Conservation (phyloP, 139 green algal genomes). For the Chlamydomonas asymmetrica region DNA sequence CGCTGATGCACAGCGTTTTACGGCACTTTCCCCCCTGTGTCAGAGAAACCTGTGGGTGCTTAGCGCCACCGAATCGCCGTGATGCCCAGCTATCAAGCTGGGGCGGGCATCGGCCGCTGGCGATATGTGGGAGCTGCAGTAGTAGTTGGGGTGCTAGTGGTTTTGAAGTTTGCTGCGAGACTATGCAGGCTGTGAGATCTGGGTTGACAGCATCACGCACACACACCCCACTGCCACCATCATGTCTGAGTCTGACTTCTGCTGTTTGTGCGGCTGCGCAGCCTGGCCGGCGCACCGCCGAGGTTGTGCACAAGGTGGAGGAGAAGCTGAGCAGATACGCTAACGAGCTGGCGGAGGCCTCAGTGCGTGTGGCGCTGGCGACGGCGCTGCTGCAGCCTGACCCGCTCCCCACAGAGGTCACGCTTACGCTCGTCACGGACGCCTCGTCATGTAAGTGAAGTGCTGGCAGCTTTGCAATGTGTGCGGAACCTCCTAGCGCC, state of each 20-base stretch:
- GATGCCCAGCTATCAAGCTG: too few relatives aligned
- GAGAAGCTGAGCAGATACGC: conserved; percentile 23
- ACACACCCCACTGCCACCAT: too few relatives aligned
- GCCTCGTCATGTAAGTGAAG: conserved; percentile 20
- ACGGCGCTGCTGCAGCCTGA: conserved; percentile 27
- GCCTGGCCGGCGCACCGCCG: conserved; percentile 15
- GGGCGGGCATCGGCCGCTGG: too few relatives aligned
- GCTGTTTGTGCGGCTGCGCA: neutral
- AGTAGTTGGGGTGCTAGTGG: too few relatives aligned
- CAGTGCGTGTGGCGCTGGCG: conserved; percentile 3
- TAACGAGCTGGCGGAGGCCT: conserved; percentile 21
- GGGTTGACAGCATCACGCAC: too few relatives aligned
- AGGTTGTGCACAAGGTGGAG: conserved; percentile 20
- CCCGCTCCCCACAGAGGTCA: conserved; percentile 21
- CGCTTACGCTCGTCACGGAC: conserved; percentile 27
- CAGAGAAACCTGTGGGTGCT: too few relatives aligned
- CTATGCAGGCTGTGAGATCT: neutral
- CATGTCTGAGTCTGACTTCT: neutral
- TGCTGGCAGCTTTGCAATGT: too few relatives aligned
- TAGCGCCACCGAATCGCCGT: too few relatives aligned
- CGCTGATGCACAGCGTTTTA: neutral
- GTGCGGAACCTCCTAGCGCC: too few relatives aligned
- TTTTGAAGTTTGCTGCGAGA: neutral
- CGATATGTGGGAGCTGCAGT: too few relatives aligned
- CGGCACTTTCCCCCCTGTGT: too few relatives aligned